These are phyloP conservation scores for Xylaria sp. DNA, from an alignment of 2,329 filamentous ascomycete species.

Conservation along the genomic window DNA sequence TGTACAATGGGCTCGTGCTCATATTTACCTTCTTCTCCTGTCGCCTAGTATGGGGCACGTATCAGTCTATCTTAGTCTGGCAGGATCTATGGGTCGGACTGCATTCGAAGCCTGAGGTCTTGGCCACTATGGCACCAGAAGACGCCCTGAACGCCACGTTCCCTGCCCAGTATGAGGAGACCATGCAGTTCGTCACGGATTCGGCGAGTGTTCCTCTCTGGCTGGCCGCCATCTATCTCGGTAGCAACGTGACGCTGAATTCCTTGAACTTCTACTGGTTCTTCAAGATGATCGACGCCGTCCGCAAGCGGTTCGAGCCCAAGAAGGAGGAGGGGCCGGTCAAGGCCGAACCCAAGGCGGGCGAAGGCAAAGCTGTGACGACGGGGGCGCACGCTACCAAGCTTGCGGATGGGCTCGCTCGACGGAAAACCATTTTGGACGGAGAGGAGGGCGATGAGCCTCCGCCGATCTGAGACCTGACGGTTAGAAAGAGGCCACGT, in stretches of 20 bases:
- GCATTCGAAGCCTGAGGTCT: constrained; percentile 44
- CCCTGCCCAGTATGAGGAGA: constrained; percentile 41
- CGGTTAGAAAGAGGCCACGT: background rate
- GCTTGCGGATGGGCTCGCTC: constrained; percentile 27
- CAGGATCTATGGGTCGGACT: constrained; percentile 67
- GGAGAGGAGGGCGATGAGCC: constrained; percentile 37
- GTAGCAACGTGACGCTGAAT: constrained; percentile 73
- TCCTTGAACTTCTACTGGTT: constrained; percentile 85
- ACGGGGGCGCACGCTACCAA: constrained; percentile 34
- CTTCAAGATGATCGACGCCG: constrained; percentile 80
- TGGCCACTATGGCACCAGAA: constrained; percentile 38
- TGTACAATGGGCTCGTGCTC: constrained; percentile 76
- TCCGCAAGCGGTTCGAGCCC: constrained; percentile 73
- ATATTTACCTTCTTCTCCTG: constrained; percentile 75
- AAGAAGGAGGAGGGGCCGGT: constrained; percentile 35
- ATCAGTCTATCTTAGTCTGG: constrained; percentile 70
- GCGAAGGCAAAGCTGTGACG: constrained; percentile 30
- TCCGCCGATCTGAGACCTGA: constrained; percentile 32
- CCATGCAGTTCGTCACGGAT: constrained; percentile 54
- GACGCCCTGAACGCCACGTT: constrained; percentile 39
- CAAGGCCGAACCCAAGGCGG: constrained; percentile 24
- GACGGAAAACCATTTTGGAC: constrained; percentile 36
- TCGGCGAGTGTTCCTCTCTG: constrained; percentile 64
- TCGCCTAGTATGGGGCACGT: constrained; percentile 77
- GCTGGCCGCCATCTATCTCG: constrained; percentile 69